Evolutionary conservation across 2,329 filamentous ascomycete genomes (phyloP).

Genomic region (Trichophyton schoenleinii): DNA sequence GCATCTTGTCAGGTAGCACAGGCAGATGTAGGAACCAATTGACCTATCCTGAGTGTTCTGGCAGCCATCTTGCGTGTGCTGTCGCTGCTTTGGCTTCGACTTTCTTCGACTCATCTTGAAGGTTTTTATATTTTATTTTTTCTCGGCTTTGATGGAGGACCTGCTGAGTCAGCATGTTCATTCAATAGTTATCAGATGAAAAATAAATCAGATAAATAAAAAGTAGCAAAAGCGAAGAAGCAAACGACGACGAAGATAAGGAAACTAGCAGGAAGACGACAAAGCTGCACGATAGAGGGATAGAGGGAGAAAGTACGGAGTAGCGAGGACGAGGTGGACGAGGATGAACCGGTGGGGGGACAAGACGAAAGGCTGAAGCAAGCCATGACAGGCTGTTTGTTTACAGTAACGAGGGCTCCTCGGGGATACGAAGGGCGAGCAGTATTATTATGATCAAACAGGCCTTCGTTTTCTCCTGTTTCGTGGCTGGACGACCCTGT

Average conservation of each 20-base stretch:
- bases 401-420: no score
- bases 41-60: slow-evolving; percentile 56
- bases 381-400: background rate
- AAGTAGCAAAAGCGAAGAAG: no score
- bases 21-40: slow-evolving; percentile 18
- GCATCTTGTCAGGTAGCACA: background rate
- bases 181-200: no score
- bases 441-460: no score
- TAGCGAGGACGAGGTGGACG: no score
- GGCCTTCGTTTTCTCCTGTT: background rate
- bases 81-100: background rate
- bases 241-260: no score
- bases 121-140: background rate
- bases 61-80: slow-evolving; percentile 42
- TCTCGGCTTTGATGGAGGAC: no score
- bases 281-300: no score
- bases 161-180: background rate
- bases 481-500: background rate
- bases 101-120: background rate
- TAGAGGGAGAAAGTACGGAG: no score
- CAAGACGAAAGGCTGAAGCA: background rate
- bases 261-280: no score
- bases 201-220: background rate
- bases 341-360: no score
- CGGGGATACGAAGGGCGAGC: no score